Conservation (phyloP, 331 rosid genomes). For the Spiraea crenata region DNA sequence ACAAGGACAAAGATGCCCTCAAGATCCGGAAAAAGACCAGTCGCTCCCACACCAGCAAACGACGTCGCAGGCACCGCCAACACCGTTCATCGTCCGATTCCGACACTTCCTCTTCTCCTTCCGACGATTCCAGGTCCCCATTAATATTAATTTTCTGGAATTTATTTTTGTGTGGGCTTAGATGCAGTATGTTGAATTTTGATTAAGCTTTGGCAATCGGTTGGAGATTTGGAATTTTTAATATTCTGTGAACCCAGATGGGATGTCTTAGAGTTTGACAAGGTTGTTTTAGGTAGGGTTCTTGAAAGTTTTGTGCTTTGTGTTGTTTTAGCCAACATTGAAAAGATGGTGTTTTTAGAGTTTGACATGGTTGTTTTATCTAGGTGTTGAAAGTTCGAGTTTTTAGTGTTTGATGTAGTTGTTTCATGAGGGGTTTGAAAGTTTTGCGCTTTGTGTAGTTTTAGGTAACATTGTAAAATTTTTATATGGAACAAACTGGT, state of each 20-base stretch:
- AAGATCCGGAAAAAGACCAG: slow-evolving; percentile 60
- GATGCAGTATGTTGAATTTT: background rate
- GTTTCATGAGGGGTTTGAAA: background rate
- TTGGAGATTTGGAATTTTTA: background rate
- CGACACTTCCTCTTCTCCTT: slow-evolving; percentile 44
- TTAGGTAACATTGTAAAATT: background rate
- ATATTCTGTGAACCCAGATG: background rate
- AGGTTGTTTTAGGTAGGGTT: background rate
- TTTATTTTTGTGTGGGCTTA: background rate
- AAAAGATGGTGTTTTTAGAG: background rate
- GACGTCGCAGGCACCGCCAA: slow-evolving; percentile 72
- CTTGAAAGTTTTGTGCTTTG: background rate
- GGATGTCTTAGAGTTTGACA: background rate
- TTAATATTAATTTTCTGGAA: background rate
- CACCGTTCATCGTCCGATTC: slow-evolving; percentile 48
- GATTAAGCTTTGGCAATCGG: background rate
- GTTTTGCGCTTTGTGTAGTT: background rate
- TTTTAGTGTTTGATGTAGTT: background rate
- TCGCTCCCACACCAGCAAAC: slow-evolving; percentile 57
- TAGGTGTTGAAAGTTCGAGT: background rate
- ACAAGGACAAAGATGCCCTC: slow-evolving; percentile 47
- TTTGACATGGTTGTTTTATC: background rate
- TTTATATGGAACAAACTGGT: background rate
- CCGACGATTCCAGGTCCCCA: slow-evolving; percentile 54
- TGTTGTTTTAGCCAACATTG: background rate